These are phyloP conservation scores for Mycena chlorophos DNA, from an alignment of 768 basidiomycete genomes.

Conservation along the genomic window DNA sequence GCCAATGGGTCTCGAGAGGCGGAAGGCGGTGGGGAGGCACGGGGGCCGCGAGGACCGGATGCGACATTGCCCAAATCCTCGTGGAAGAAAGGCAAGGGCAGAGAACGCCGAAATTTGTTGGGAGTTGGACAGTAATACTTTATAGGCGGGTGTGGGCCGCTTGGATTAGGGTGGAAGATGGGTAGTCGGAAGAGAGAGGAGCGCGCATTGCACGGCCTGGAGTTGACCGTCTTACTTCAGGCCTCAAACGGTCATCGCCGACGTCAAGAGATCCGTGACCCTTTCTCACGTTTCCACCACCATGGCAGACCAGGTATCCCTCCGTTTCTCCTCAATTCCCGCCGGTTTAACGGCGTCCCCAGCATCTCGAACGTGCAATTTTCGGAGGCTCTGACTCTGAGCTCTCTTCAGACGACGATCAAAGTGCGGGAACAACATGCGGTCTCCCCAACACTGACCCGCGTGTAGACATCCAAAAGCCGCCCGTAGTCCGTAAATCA, in stretches of 20 bases:
- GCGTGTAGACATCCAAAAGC: slow-evolving; percentile 42
- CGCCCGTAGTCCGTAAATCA: slow-evolving; percentile 39
- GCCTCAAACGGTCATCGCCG: background rate
- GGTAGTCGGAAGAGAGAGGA: background rate
- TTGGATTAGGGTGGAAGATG: slow-evolving; percentile 5
- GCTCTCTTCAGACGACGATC: slow-evolving; percentile 75
- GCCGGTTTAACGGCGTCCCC: slow-evolving; percentile 5
- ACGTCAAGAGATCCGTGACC: background rate
- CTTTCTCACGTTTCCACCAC: background rate
- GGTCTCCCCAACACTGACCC: slow-evolving; percentile 6
- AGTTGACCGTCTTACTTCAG: background rate
- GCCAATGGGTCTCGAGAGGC: slow-evolving; percentile 3
- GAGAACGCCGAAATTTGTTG: background rate
- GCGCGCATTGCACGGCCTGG: slow-evolving; percentile 1
- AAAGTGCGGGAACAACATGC: slow-evolving; percentile 33
- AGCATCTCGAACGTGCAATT: slow-evolving; percentile 65
- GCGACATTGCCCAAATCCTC: background rate
- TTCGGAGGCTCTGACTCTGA: slow-evolving; percentile 87
- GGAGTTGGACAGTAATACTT: background rate
- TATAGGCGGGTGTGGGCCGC: slow-evolving; percentile 3
- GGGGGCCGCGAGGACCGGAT: background rate
- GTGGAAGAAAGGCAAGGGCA: background rate
- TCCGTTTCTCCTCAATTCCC: background rate
- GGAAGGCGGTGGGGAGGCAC: slow-evolving; percentile 15
- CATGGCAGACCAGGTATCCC: slow-evolving; percentile 26